These are phyloP conservation scores for Erucastrum elatum DNA, from an alignment of 345 rosid genomes.

Conservation along the genomic window DNA sequence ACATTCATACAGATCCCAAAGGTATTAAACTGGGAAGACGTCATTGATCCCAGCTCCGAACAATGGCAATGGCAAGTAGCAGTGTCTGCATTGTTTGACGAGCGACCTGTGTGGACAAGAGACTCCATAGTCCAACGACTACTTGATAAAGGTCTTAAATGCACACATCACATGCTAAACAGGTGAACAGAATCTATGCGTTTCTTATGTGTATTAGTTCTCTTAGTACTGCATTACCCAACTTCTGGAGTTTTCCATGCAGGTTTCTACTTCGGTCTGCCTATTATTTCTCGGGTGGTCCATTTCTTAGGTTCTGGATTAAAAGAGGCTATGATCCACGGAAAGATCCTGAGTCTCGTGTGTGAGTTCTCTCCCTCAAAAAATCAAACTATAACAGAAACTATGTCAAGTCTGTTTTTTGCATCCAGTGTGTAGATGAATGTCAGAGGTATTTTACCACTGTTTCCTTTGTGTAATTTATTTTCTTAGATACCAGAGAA, in stretches of 20 bases:
- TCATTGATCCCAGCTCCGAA: constrained; percentile 49
- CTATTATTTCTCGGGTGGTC: constrained; percentile 90
- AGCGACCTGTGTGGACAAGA: constrained; percentile 90
- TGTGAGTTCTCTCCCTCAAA: constrained; percentile 51
- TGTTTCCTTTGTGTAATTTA: constrained; percentile 1
- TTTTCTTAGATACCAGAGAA: constrained; percentile 79
- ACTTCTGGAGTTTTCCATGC: constrained; percentile 25
- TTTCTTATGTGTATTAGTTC: constrained; percentile 1
- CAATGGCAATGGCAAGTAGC: constrained; percentile 75
- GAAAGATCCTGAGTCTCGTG: constrained; percentile 87
- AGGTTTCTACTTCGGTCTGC: constrained; percentile 84
- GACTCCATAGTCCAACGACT: constrained; percentile 62
- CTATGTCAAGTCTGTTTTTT: background rate
- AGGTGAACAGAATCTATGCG: constrained; percentile 46
- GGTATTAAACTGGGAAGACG: constrained; percentile 68
- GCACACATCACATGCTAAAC: constrained; percentile 60
- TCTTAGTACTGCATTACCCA: background rate
- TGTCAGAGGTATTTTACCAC: too few species aligned
- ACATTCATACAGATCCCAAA: constrained; percentile 81
- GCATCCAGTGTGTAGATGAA: background rate
- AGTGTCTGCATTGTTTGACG: constrained; percentile 80
- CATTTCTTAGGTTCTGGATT: constrained; percentile 92
- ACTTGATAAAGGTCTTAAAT: constrained; percentile 65
- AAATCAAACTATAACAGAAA: background rate
- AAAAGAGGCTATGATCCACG: constrained; percentile 98